Evolutionary conservation across 495 filamentous ascomycete genomes (phyloP), one percentile per base, ranked within the genome.

Genomic region (Bombardia bombarda): DNA sequence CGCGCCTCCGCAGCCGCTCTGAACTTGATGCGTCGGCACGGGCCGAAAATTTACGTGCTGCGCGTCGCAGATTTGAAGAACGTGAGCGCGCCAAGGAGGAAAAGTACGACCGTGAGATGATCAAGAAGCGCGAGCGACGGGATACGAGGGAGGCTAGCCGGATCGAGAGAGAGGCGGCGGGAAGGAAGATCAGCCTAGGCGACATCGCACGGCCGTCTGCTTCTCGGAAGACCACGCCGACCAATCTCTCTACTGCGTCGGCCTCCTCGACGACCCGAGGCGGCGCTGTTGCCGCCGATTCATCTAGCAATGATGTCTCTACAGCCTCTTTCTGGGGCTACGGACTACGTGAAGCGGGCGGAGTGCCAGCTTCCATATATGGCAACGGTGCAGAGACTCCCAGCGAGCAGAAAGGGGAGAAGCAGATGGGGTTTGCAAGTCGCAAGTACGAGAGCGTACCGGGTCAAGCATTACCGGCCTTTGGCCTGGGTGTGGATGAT

Each of bases 61-160:
- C 71, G 10, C 73, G 74, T 26, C 70, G 70, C 44, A 70, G 68
- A 42, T 78, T 75, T 42, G 63, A 70, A 50, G 65, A 70, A 58
- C 71, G 66, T 41, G 72, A 78, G 52, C 58, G 62, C 5, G 69
- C 61, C 43, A 77, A 78, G 61, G 68, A 75, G 33, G 74, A 78
- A 47, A 74, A 73, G 51, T 69, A 69, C 38, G 74, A 68, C 30
- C 72, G 69, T n/a, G 71, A 75, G 43, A 64, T 74, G 63, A 68
- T 77, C 50, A 61, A 60, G 50, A 70, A 67, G 43, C 66, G 69
- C 8, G 68, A 73, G 49, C 65, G 67, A 22, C 62, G 62, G 20
- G 65, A 71, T 38, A 68, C 56, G 49, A 69, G 70, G 60, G 62
- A 66, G 31, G 68, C 68, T 16, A 56, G 45, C 19, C 61, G 67